A percentile compares a stretch with the other conserved stretches of the same genome.
These are phyloP conservation scores for Gillenia trifoliata DNA, from an alignment of 306 rosid genomes.

Conservation along the genomic window DNA sequence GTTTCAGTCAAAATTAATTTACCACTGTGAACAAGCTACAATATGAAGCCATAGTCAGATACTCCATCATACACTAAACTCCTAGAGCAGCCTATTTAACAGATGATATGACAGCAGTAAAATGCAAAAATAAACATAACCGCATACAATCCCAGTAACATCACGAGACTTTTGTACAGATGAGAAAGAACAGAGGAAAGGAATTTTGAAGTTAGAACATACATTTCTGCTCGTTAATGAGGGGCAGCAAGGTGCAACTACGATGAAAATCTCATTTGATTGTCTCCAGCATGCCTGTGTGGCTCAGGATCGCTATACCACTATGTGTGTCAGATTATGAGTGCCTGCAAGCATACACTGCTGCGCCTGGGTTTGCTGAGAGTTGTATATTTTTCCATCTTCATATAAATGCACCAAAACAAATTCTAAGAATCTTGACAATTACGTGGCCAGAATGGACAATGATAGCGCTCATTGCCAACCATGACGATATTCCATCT, in stretches of 20 bases:
- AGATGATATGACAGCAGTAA: background rate
- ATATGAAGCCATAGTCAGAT: background rate
- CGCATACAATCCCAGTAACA: background rate
- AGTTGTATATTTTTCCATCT: background rate
- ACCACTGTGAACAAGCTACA: background rate
- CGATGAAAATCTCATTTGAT: background rate
- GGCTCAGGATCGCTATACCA: background rate
- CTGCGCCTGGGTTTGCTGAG: background rate
- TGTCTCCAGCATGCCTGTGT: background rate
- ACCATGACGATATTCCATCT: background rate
- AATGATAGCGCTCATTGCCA: background rate
- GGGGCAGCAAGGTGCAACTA: background rate
- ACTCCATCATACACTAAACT: background rate
- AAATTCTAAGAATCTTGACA: slow-evolving; percentile 10
- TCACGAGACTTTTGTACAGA: background rate
- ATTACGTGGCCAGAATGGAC: slow-evolving; percentile 6
- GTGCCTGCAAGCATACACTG: background rate
- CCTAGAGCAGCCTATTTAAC: background rate
- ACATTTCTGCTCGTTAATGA: background rate
- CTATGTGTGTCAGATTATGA: background rate
- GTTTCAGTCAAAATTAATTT: background rate
- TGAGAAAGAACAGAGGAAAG: background rate
- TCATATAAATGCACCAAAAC: slow-evolving; percentile 7
- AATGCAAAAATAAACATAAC: background rate
- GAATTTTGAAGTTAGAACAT: background rate